Base-by-base conservation (phyloP, 2,329 filamentous ascomycete species). In the Fusarium zealandicum region DNA sequence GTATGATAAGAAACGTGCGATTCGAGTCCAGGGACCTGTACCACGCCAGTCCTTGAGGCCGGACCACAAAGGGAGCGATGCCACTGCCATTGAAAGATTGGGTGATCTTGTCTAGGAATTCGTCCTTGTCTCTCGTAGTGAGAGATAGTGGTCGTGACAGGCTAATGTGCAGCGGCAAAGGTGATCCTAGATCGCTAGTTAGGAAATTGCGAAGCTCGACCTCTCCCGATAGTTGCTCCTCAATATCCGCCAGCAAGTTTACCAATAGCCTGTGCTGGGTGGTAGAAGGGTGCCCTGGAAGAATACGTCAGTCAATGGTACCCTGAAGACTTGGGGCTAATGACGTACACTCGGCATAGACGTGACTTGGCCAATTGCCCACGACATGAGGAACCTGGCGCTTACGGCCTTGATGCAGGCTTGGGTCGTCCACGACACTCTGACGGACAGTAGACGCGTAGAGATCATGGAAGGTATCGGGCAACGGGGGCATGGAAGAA, bases 321-420 rank as follows among this genome's bases (percentile, higher is more conserved):
- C 17, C 17, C 22, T 18, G 18, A 5, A 22, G 13, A n/a, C 28
- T n/a, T 5, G n/a, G 14, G 6, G 25, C 35, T 33, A 3, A 13
- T 27, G 12, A 78, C 86, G 75, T 80, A 96, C 95, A 99, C 77
- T 98, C 93, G 51, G 96, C 80, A 72, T 96, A 98, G 38, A 98
- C 72, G 74, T 98, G 93, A 28, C 88, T 92, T 1, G 93, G 92
- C 95, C 95, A 99, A 72, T 92, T 91, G 55, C 95, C 95, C 54
- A 87, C 84, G 20, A 93, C 80, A 74, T 99, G 95, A 18, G 93
- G 93, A 41, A 86, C 90, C 51, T 88, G 83, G 35, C 95, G 85
- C 70, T 88, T 91, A 38, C 93, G 87, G 47, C 95, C 95, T 27
- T 89, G 89, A 72, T 99, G 95, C 52, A 98, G 79, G 54, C 82